phyloP scores from a whole-genome alignment of 1,284 basidiomycete species.

The Meira nashicola region DNA sequence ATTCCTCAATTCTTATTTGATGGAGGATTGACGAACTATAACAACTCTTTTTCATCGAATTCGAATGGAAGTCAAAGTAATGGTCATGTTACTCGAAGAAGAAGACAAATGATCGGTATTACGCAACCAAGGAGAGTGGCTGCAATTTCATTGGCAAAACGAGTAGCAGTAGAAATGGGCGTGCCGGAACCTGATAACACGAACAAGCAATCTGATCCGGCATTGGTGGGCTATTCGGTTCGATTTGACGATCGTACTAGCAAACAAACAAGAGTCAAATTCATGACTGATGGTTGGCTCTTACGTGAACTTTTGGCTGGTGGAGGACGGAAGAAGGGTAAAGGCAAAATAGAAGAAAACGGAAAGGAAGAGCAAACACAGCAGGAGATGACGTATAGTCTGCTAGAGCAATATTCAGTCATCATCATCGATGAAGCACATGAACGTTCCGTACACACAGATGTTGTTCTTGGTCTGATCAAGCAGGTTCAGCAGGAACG shows the following conservation, averaged over 20 bases:
- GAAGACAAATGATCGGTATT: slow-evolving; percentile 57
- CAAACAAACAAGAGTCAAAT: slow-evolving; percentile 75
- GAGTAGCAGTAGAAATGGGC: slow-evolving; percentile 81
- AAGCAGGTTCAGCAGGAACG: slow-evolving; percentile 59
- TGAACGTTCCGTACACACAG: slow-evolving; percentile 88
- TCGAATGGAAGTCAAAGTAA: slow-evolving; percentile 54
- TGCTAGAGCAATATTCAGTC: slow-evolving; percentile 79
- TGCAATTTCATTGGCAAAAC: slow-evolving; percentile 81
- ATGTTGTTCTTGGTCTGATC: slow-evolving; percentile 84
- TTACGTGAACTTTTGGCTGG: slow-evolving; percentile 81
- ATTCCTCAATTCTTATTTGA: slow-evolving; percentile 28
- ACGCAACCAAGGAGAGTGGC: slow-evolving; percentile 93
- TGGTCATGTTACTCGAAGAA: background rate
- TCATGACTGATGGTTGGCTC: slow-evolving; percentile 94
- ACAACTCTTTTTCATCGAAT: slow-evolving; percentile 61
- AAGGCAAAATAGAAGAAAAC: background rate
- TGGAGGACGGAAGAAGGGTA: background rate
- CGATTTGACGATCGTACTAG: slow-evolving; percentile 81
- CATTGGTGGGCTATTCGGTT: slow-evolving; percentile 83
- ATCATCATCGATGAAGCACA: slow-evolving; percentile 96
- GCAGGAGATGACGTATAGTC: slow-evolving; percentile 17
- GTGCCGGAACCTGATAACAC: slow-evolving; percentile 41
- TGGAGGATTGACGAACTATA: background rate
- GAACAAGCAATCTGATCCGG: slow-evolving; percentile 10
- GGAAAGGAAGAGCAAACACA: background rate